Evolutionary conservation across 176 grass and related monocot genomes (phyloP).

Genomic region (Bothriochloa decipiens): DNA sequence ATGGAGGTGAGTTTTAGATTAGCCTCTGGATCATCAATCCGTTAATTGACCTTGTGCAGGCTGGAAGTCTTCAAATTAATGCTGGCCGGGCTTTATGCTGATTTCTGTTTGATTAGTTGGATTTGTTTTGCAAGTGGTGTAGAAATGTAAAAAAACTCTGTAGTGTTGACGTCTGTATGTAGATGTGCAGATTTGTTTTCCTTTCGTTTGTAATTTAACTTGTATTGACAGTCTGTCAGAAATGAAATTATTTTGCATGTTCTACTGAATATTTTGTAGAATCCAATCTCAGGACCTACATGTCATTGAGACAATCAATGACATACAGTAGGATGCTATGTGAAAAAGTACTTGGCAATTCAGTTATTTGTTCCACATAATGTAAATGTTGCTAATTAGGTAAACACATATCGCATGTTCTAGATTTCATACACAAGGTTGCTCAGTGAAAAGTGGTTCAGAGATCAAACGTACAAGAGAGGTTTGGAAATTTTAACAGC

Average conservation of each 20-base stretch:
- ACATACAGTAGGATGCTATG: not conserved
- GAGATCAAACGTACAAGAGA: not conserved
- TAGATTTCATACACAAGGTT: not conserved
- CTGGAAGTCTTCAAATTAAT: not conserved
- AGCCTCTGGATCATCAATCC: conserved; percentile 27
- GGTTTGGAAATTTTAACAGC: not conserved
- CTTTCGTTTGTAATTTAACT: conserved; percentile 5
- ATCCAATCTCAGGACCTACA: too few relatives aligned
- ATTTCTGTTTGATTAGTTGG: conserved; percentile 19
- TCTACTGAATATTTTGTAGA: not conserved
- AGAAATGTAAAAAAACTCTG: conserved; percentile 25
- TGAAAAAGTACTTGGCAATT: not conserved
- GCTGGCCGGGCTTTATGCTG: conserved; percentile 10
- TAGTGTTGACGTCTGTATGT: not conserved
- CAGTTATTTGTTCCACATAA: not conserved
- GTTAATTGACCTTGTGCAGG: conserved; percentile 18
- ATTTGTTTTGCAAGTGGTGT: conserved; percentile 40
- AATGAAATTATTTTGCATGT: not conserved
- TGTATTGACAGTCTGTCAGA: conserved; percentile 22
- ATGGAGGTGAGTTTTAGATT: conserved; percentile 37
- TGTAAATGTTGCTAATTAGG: conserved; percentile 4
- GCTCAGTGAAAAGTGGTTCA: not conserved
- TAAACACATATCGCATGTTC: not conserved
- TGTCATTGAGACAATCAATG: too few relatives aligned
- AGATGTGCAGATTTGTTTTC: conserved; percentile 12